A percentile compares a stretch with the other conserved stretches of the same genome.
phyloP scores from a whole-genome alignment of 179 eudicot genomes.

The Beta macrorhiza region DNA sequence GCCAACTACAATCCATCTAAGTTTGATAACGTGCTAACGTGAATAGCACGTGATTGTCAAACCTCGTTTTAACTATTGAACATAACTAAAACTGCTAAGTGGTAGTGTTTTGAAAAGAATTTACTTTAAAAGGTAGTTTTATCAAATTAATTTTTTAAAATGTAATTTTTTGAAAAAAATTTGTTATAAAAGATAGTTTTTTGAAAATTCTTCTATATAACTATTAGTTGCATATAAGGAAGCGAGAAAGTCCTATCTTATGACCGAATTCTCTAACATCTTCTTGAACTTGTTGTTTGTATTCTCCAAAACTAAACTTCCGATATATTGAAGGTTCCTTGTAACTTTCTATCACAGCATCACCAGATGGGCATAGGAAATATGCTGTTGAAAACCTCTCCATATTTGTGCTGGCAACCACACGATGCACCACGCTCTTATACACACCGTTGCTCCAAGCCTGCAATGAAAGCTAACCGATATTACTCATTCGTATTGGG shows the following conservation, averaged over 20 bases:
- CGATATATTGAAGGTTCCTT: conserved; percentile 51
- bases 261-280: conserved; percentile 61
- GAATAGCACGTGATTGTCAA: too few species aligned
- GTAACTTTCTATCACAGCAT: conserved; percentile 58
- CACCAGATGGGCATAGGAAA: conserved; percentile 78
- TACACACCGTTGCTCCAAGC: conserved; percentile 93
- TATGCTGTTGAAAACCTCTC: conserved; percentile 88
- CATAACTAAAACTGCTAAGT: too few species aligned
- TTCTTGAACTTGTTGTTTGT: conserved; percentile 60
- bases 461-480: conserved; percentile 28
- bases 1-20: too few species aligned
- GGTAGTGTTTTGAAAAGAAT: too few species aligned
- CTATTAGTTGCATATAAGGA: conserved; percentile 32
- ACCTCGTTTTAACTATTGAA: too few species aligned
- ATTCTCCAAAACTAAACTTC: conserved; percentile 69
- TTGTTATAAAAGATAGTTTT: not conserved
- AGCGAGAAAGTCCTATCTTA: conserved; percentile 76
- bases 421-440: conserved; percentile 86
- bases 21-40: too few species aligned
- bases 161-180: too few species aligned
- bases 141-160: too few species aligned
- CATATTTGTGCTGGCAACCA: conserved; percentile 45
- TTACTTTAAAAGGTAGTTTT: too few species aligned
- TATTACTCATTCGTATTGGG: not conserved
- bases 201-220: not conserved